Base-by-base conservation (phyloP, 2,329 filamentous ascomycete genomes). In the Aspergillus oerlinghausenensis region DNA sequence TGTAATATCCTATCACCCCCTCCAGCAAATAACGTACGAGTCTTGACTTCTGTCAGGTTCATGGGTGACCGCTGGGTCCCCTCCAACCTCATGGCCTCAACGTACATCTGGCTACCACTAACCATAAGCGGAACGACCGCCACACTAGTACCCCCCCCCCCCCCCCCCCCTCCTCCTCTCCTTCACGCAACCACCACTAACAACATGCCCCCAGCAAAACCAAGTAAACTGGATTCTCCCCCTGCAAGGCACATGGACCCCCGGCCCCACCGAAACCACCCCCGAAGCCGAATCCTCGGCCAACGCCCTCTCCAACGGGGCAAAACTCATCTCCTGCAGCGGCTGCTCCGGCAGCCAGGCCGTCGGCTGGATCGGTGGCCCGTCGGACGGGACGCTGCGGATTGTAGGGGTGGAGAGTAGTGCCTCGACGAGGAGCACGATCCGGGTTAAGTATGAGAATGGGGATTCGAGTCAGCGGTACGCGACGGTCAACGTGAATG, bases 21-120 rank as follows among this genome's bases (percentile, higher is more conserved):
- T 5, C 14, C 2, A 9, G 3, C 3, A 17, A n/a, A 10, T 2
- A 28, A 1, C 23, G 10, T 14, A 25, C 7, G 3, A n/a, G 2
- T 11, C 21, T 49, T 49, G 38, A 60, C 42, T 2, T 2, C 11
- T 4, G 3, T 11, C 23, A 62, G 60, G 60, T 89, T 88, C 70
- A 81, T 88, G 71, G 86, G 87, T 21, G 86, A 89, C 70, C 81
- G 87, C 23, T 89, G 87, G 86, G 70, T 82, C 0, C 80, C 77
- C 4, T 68, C 69, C n/a, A 84, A 88, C 60, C 77, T 89, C 0
- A 81, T 80, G 69, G 73, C 80, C 0, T 83, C 80, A 52, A 86
- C 84, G 0, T 88, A 88, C 63, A 73, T 88, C 43, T 88, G 85
- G 86, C 76, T 88, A 0, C 86, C 86, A 0, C 70, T 88, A 0